Evolutionary conservation across 371 early-diverging fungal species (phyloP).

Genomic region (Syncephalastrum monosporum): DNA sequence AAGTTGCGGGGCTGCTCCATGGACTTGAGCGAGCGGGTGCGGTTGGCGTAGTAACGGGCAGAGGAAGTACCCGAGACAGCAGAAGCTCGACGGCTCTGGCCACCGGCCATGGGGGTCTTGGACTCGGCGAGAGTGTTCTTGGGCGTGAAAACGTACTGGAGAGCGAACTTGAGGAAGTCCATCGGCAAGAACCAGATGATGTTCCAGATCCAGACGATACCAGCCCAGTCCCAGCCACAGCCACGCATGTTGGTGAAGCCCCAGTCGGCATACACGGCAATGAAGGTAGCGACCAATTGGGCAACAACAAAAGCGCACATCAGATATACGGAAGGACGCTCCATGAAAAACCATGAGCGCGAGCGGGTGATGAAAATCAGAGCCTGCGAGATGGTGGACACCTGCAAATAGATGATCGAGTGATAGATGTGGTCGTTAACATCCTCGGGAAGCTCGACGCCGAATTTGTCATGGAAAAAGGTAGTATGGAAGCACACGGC

Average conservation of each 20-base stretch:
- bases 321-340: constrained; percentile 57
- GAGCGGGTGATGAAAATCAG: constrained; percentile 65
- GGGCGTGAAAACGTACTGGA: constrained; percentile 60
- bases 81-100: constrained; percentile 45
- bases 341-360: constrained; percentile 57
- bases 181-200: constrained; percentile 74
- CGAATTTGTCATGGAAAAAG: constrained; percentile 45
- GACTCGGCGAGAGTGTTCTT: constrained; percentile 36
- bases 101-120: constrained; percentile 33
- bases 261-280: constrained; percentile 64
- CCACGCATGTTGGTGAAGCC: constrained; percentile 55
- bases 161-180: constrained; percentile 74
- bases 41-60: constrained; percentile 52
- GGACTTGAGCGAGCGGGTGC: constrained; percentile 42
- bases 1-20: constrained; percentile 46
- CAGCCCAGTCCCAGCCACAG: constrained; percentile 62
- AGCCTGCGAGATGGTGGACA: constrained; percentile 59
- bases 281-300: constrained; percentile 59
- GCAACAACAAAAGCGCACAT: constrained; percentile 55
- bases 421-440: constrained; percentile 50
- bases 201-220: constrained; percentile 79
- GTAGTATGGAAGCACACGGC: constrained; percentile 32
- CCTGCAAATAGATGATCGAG: constrained; percentile 59
- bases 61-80: constrained; percentile 46
- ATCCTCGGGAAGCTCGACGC: constrained; percentile 24